Percentiles rank a stretch among this genome's conserved stretches.
These are phyloP conservation scores for Phytophthora pini DNA, from an alignment of 352 stramenopile genomes.

Conservation along the genomic window DNA sequence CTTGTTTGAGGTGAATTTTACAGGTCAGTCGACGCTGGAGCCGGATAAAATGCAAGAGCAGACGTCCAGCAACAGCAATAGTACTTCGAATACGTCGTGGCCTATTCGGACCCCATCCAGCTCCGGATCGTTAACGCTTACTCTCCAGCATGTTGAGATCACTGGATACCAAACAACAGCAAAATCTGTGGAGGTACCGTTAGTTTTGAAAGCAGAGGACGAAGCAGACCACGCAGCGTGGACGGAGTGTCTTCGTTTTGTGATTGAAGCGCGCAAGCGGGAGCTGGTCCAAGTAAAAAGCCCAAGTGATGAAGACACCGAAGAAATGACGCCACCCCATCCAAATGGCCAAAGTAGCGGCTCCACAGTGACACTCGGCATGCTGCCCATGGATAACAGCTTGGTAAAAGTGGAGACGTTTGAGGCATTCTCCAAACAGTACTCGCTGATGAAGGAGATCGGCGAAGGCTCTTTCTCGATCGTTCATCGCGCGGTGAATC, in stretches of 20 bases:
- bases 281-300: slow-evolving; percentile 30
- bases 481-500: slow-evolving; percentile 79
- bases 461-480: slow-evolving; percentile 87
- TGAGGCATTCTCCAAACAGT: slow-evolving; percentile 58
- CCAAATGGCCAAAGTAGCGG: slow-evolving; percentile 8
- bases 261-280: slow-evolving; percentile 58
- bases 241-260: slow-evolving; percentile 55
- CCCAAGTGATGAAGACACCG: slow-evolving; percentile 19
- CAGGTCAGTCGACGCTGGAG: slow-evolving; percentile 44
- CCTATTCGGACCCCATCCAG: slow-evolving; percentile 21
- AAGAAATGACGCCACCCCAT: slow-evolving; percentile 9
- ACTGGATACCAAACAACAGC: slow-evolving; percentile 40
- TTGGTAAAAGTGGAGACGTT: slow-evolving; percentile 28
- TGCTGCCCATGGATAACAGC: slow-evolving; percentile 1
- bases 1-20: slow-evolving; percentile 74
- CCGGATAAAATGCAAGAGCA: slow-evolving; percentile 29
- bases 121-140: slow-evolving; percentile 42
- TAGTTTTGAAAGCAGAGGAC: slow-evolving; percentile 61
- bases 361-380: background rate
- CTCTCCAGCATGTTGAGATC: slow-evolving; percentile 61
- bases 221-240: slow-evolving; percentile 51
- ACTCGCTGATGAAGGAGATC: slow-evolving; percentile 82
- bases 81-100: slow-evolving; percentile 3
- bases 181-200: slow-evolving; percentile 49
- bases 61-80: slow-evolving; percentile 5